Percentiles rank a stretch among this genome's conserved stretches.
phyloP scores from a whole-genome alignment of 192 early-diverging fungal species.

The Rhizoclosmatium globosum region DNA sequence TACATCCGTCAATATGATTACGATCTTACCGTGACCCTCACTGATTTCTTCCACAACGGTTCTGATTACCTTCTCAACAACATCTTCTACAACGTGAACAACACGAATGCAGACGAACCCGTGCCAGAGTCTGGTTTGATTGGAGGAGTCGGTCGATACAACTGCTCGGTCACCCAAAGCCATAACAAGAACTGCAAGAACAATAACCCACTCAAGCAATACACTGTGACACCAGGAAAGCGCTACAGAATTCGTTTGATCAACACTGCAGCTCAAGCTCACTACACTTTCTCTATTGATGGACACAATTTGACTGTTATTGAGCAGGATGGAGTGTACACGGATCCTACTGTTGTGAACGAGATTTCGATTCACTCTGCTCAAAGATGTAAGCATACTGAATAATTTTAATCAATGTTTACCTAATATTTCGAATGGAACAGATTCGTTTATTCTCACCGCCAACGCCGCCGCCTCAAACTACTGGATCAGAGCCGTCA shows the following conservation, averaged over 20 bases:
- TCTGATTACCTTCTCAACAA: constrained; percentile 60
- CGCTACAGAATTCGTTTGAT: constrained; percentile 78
- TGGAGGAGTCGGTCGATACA: constrained; percentile 34
- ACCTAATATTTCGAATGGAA: constrained; percentile 47
- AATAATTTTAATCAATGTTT: constrained; percentile 56
- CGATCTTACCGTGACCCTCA: constrained; percentile 61
- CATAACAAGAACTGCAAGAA: constrained; percentile 1
- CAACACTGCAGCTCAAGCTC: constrained; percentile 78
- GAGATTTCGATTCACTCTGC: constrained; percentile 70
- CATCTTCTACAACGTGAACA: constrained; percentile 51
- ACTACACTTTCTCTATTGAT: constrained; percentile 80
- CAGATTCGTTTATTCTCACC: constrained; percentile 15
- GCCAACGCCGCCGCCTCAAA: not conserved
- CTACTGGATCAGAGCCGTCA: constrained; percentile 21
- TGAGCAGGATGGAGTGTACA: constrained; percentile 79
- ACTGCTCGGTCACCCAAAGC: constrained; percentile 5
- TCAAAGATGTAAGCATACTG: constrained; percentile 73
- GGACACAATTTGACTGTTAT: constrained; percentile 77
- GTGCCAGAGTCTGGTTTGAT: constrained; percentile 75
- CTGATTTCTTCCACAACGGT: constrained; percentile 67
- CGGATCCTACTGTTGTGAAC: constrained; percentile 60
- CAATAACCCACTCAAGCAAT: not conserved
- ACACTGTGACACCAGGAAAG: constrained; percentile 54
- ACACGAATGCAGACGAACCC: constrained; percentile 55
- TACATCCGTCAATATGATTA: constrained; percentile 57